Evolutionary conservation across 805 yeast species (phyloP).

Genomic region (Sugiyamaella smithiae): DNA sequence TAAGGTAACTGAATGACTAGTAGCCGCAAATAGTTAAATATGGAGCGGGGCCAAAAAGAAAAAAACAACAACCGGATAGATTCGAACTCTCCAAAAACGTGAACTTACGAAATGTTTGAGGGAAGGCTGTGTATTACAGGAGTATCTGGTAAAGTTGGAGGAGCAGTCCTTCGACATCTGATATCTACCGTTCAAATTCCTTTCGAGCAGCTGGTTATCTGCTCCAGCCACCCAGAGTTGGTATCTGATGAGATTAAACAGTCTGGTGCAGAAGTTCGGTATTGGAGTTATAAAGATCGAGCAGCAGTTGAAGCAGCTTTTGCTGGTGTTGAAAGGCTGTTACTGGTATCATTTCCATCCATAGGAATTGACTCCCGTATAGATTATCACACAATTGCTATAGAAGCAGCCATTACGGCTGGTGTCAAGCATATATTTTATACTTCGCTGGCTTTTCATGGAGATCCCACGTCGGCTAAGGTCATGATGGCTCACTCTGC

Average conservation of each 20-base stretch:
- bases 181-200: neutral
- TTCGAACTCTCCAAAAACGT: no score
- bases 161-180: neutral
- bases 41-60: no score
- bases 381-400: slow-evolving; percentile 1
- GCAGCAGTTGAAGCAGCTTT: neutral
- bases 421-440: slow-evolving; percentile 9
- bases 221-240: neutral
- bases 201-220: neutral
- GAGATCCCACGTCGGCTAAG: slow-evolving; percentile 9
- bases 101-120: no score
- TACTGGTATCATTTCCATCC: slow-evolving; percentile 8
- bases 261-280: slow-evolving; percentile 3
- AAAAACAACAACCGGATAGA: no score
- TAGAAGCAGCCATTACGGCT: slow-evolving; percentile 6
- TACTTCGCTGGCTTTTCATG: slow-evolving; percentile 12
- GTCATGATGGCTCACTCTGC: slow-evolving; percentile 7
- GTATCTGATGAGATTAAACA: neutral
- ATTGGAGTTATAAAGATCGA: slow-evolving; percentile 4
- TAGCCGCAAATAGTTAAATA: no score
- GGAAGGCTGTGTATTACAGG: slow-evolving; percentile 4
- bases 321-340: slow-evolving; percentile 5
- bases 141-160: slow-evolving; percentile 4
- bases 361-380: slow-evolving; percentile 6
- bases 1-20: no score